phyloP scores from a whole-genome alignment of 164 flowering plant species.

The Sextonia rubra region DNA sequence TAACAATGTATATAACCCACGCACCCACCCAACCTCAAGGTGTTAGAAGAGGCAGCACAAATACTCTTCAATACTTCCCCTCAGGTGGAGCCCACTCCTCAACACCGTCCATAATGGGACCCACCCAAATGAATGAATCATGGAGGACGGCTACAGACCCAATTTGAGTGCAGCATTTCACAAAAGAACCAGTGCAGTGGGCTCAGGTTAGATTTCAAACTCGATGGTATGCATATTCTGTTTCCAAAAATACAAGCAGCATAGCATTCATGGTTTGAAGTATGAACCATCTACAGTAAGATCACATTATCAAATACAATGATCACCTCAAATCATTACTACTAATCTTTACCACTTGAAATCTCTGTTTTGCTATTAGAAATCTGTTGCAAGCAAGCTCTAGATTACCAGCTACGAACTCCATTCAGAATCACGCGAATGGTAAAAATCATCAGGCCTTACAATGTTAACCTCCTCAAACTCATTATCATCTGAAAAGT shows the following conservation, averaged over 20 bases:
- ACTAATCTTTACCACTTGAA: not conserved
- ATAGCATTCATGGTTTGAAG: not conserved
- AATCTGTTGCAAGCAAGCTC: not conserved
- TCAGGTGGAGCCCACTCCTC: no score
- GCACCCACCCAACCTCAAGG: no score
- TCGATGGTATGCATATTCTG: no score
- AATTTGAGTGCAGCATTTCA: no score
- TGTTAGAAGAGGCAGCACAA: no score
- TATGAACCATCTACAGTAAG: not conserved
- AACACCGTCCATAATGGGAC: no score
- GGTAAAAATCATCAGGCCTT: conserved; percentile 55
- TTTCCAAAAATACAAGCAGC: not conserved
- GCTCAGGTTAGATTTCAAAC: no score
- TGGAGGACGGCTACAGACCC: no score
- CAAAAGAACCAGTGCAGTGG: no score
- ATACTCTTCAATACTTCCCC: no score
- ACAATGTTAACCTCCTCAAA: conserved; percentile 83
- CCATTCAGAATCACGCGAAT: conserved; percentile 55
- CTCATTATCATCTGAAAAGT: conserved; percentile 63
- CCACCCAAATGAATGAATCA: no score
- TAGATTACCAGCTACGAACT: conserved; percentile 32
- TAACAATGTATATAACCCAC: no score
- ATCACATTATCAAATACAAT: not conserved
- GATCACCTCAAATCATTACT: not conserved
- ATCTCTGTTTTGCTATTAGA: not conserved